A percentile compares a stretch with the other conserved stretches of the same genome.
phyloP scores from a whole-genome alignment of 306 rosid genomes.

The Cotoneaster glaucophyllus region DNA sequence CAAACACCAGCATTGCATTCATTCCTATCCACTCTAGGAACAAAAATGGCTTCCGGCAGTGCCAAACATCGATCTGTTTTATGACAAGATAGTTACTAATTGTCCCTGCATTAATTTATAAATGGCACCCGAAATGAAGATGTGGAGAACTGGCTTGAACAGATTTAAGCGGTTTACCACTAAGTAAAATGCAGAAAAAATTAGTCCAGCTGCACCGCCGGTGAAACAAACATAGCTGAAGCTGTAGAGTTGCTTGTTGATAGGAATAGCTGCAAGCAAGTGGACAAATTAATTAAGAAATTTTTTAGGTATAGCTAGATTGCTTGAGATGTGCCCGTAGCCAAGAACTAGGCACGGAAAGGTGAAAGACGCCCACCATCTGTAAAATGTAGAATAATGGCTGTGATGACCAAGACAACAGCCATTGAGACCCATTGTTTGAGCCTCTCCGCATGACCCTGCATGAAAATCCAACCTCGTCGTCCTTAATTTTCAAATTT shows the following conservation, averaged over 20 bases:
- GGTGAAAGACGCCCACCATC: constrained; percentile 38
- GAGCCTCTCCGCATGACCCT: constrained; percentile 73
- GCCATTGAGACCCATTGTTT: constrained; percentile 82
- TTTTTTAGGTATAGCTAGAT: neutral
- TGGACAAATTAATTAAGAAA: neutral
- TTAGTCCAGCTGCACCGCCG: constrained; percentile 76
- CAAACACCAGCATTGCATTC: constrained; percentile 91
- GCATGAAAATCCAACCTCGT: constrained; percentile 5
- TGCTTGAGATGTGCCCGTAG: neutral
- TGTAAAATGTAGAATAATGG: constrained; percentile 71
- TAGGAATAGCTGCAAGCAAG: constrained; percentile 62
- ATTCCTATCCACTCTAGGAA: constrained; percentile 90
- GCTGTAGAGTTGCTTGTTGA: constrained; percentile 86
- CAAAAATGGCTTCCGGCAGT: constrained; percentile 56
- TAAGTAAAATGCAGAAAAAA: constrained; percentile 68
- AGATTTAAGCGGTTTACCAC: constrained; percentile 33
- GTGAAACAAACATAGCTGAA: constrained; percentile 89
- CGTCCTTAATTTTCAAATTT: neutral
- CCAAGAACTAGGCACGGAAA: neutral
- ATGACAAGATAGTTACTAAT: neutral
- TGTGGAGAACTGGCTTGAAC: neutral
- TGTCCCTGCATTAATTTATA: too few species aligned
- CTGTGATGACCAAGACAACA: constrained; percentile 45
- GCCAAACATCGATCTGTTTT: constrained; percentile 76
- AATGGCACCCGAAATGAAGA: neutral